Evolutionary conservation across 139 green algal species (phyloP), one percentile per base, ranked within the genome.

Genomic region (Limnomonas spitsbergensis): DNA sequence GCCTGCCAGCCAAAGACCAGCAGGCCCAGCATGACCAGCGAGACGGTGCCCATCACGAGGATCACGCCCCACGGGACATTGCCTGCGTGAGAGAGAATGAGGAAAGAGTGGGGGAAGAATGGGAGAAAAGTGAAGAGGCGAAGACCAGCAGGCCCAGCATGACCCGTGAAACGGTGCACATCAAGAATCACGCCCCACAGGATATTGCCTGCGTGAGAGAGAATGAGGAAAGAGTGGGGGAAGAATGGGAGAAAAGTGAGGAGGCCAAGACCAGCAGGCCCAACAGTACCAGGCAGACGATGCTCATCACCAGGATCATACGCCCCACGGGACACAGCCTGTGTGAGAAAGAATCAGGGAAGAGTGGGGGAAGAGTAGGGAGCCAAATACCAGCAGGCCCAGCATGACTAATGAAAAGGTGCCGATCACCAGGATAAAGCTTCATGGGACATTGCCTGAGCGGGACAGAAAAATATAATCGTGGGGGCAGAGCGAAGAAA

Each of bases 1-100:
- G 78, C 36, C 37, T 36, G 34, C 37, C 77, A 56, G 34, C 34
- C 75, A 0, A 1, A 53, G 26, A 77, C 67, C 39, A 77, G 39
- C 3, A 39, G 38, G 4, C 9, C 52, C n/a, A 38, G 73, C 53
- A 81, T 29, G 24, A 73, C 32, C 26, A 70, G 3, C 2, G 36
- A 32, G 26, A 73, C 75, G 14, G 9, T 61, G 6, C 42, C 31
- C 61, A 84, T 38, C 35, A 2, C 36, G 9, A 73, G 36, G 27
- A 80, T 38, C 47, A 80, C 34, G 38, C 37, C 66, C n/a, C 80
- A 66, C 77, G 0, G 80, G 79, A 35, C 77, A 34, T 27, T 56
- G 26, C n/a, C 35, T 37, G 26, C 52, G 67, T 81, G 67, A 14
- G 53, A 7, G 26, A 2, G 0, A 47, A 47, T n/a, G n/a, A n/a